A percentile compares a stretch with the other conserved stretches of the same genome.
These are phyloP conservation scores for Alternaria gaisen DNA, from an alignment of 2,329 filamentous ascomycete species.

Conservation along the genomic window DNA sequence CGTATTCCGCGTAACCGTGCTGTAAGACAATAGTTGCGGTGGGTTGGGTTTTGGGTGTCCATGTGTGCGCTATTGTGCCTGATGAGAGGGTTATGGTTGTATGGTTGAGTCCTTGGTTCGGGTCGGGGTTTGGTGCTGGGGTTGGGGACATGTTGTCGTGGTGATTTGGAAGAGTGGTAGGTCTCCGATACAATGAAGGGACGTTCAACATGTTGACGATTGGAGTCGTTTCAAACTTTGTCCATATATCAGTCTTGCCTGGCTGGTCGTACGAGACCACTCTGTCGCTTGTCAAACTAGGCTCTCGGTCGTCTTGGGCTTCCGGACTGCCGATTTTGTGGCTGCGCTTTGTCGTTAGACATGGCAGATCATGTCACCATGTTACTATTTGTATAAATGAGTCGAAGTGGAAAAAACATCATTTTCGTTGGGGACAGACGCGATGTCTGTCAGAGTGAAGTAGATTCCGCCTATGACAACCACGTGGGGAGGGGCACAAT, in stretches of 20 bases:
- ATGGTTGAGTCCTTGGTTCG: background rate
- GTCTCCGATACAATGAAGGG: background rate
- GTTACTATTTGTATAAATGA: too few species aligned
- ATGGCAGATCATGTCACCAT: too few species aligned
- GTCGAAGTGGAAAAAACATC: too few species aligned
- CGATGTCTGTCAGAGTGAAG: too few species aligned
- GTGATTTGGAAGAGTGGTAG: background rate
- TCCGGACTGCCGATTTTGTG: background rate
- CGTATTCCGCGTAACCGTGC: slow-evolving; percentile 18
- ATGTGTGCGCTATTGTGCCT: background rate
- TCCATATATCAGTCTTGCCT: background rate
- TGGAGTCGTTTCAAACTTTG: background rate
- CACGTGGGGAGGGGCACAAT: background rate
- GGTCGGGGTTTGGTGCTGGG: background rate
- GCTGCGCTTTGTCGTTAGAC: background rate
- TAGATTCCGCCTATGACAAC: background rate
- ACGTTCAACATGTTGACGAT: background rate
- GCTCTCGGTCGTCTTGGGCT: background rate
- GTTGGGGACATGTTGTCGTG: background rate
- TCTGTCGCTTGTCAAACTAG: background rate
- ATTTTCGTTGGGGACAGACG: too few species aligned
- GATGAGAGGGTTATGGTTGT: background rate
- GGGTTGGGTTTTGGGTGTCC: background rate
- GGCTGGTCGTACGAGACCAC: background rate
- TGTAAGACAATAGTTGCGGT: slow-evolving; percentile 8